Percentiles rank a stretch among this genome's conserved stretches.
These are phyloP conservation scores for Escallonia herrerae DNA, from an alignment of 129 eudicot genomes.

Conservation along the genomic window DNA sequence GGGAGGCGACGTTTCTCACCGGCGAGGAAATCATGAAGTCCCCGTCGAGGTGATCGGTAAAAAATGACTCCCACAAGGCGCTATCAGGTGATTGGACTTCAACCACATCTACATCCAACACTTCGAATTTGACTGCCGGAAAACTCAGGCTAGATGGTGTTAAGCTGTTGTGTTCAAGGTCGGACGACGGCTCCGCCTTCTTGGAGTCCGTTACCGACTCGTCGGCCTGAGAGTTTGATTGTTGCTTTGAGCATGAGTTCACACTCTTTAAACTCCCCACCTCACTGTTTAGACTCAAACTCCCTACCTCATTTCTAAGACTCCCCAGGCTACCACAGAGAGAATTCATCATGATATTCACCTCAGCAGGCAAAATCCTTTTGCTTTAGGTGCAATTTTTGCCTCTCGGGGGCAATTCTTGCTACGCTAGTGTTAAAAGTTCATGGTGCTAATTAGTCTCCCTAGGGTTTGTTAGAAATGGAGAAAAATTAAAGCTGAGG, in stretches of 20 bases:
- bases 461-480: slow-evolving; percentile 2
- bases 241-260: slow-evolving; percentile 33
- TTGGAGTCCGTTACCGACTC: slow-evolving; percentile 2
- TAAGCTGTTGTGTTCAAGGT: slow-evolving; percentile 19
- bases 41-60: slow-evolving; percentile 47
- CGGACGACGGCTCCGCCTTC: slow-evolving; percentile 20
- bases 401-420: too few relatives aligned
- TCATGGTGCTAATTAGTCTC: background rate
- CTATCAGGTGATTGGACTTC: slow-evolving; percentile 57
- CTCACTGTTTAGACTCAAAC: slow-evolving; percentile 21
- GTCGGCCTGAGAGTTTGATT: slow-evolving; percentile 14
- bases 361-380: background rate
- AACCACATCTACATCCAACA: slow-evolving; percentile 28
- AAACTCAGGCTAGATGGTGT: slow-evolving; percentile 35
- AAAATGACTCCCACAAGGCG: slow-evolving; percentile 57
- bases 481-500: slow-evolving; percentile 20
- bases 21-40: slow-evolving; percentile 84
- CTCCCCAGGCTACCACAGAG: slow-evolving; percentile 29
- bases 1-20: slow-evolving; percentile 27
- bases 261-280: slow-evolving; percentile 28
- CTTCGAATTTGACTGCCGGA: slow-evolving; percentile 41
- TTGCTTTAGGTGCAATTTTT: background rate
- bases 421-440: background rate
- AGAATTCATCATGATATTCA: slow-evolving; percentile 32
- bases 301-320: background rate